Evolutionary conservation across 345 rosid species (phyloP).

Genomic region (Eucalyptus curtisii): DNA sequence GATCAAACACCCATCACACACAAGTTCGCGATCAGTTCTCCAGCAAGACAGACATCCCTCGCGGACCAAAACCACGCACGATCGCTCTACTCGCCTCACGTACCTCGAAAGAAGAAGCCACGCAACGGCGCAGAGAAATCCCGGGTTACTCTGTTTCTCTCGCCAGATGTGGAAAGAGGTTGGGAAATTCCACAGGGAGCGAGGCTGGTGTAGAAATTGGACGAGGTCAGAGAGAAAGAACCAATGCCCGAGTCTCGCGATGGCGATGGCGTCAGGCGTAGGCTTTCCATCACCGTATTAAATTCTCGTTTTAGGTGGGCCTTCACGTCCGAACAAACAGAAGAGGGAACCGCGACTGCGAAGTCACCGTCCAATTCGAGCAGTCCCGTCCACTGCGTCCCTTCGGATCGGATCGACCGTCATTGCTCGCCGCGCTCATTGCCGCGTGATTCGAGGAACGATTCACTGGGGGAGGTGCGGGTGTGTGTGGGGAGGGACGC

Average conservation of each 20-base stretch:
- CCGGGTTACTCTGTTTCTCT: background rate
- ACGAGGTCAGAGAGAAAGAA: background rate
- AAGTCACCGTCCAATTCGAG: background rate
- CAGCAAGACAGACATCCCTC: background rate
- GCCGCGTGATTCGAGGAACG: background rate
- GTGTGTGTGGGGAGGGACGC: background rate
- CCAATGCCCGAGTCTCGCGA: background rate
- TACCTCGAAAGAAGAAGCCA: background rate
- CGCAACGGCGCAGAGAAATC: background rate
- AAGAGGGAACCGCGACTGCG: background rate
- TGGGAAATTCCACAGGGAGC: background rate
- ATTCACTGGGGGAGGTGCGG: background rate
- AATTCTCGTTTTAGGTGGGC: background rate
- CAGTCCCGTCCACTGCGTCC: background rate
- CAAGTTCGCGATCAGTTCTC: background rate
- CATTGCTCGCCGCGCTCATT: background rate
- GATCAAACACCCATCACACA: background rate
- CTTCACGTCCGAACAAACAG: background rate
- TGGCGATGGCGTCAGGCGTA: background rate
- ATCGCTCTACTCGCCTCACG: background rate
- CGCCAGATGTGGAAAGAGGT: background rate
- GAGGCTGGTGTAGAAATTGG: background rate
- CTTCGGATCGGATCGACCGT: background rate
- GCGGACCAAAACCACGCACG: background rate
- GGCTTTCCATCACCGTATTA: background rate